phyloP scores from a whole-genome alignment of 805 yeast genomes.

The Candida sithepensis region DNA sequence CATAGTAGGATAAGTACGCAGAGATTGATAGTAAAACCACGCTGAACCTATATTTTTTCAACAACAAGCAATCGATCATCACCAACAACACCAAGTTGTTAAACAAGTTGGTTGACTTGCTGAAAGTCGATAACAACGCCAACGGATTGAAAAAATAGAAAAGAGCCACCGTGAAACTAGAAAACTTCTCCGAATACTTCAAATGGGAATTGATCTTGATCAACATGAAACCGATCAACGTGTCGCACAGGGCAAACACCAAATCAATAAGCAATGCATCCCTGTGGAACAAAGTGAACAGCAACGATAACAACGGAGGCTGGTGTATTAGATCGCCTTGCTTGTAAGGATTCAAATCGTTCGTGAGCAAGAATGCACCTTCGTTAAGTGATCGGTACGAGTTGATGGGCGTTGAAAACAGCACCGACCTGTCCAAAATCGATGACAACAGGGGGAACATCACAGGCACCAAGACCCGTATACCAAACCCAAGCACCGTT shows the following conservation, averaged over 20 bases:
- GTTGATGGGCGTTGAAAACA: slow-evolving; percentile 69
- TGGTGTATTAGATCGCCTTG: slow-evolving; percentile 87
- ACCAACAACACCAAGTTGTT: slow-evolving; percentile 54
- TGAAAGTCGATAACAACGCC: slow-evolving; percentile 59
- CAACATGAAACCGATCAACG: slow-evolving; percentile 51
- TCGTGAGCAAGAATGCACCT: slow-evolving; percentile 58
- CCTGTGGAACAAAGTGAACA: slow-evolving; percentile 39
- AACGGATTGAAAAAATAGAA: slow-evolving; percentile 81
- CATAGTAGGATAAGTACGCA: slow-evolving; percentile 59
- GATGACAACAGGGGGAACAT: slow-evolving; percentile 28
- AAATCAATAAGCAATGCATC: slow-evolving; percentile 28
- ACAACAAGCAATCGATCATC: slow-evolving; percentile 42
- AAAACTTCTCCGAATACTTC: slow-evolving; percentile 17
- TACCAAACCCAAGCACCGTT: slow-evolving; percentile 20
- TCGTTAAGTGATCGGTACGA: slow-evolving; percentile 64
- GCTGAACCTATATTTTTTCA: slow-evolving; percentile 38
- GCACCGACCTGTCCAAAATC: slow-evolving; percentile 47
- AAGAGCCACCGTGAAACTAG: slow-evolving; percentile 29
- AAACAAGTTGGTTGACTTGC: slow-evolving; percentile 65
- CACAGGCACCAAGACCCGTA: slow-evolving; percentile 26
- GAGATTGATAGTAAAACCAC: slow-evolving; percentile 58
- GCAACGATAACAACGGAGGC: slow-evolving; percentile 65
- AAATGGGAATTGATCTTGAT: slow-evolving; percentile 45
- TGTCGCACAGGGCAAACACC: slow-evolving; percentile 58
- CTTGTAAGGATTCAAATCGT: slow-evolving; percentile 57